Evolutionary conservation across 2,329 filamentous ascomycete genomes (phyloP), one percentile per base, ranked within the genome.

Genomic region (Coccinonectria pachysandricola): DNA sequence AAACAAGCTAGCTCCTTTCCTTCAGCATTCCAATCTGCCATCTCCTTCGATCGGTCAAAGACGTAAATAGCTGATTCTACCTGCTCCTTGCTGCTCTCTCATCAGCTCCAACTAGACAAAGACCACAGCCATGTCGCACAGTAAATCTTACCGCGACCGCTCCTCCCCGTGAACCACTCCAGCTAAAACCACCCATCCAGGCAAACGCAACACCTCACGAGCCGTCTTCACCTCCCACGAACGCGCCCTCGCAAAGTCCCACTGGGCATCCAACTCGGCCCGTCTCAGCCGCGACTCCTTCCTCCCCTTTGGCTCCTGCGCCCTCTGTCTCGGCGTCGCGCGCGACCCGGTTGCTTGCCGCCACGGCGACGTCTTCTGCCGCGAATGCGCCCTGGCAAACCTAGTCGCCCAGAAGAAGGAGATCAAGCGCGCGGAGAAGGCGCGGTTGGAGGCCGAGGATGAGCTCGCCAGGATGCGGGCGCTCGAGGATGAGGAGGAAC

Each of bases 161-260:
- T 18, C 4, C 24, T n/a, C n/a, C n/a, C n/a, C n/a, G 21, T 6
- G 12, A 12, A 8, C 9, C 16, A 21, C 19, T 13, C 12, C 12
- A 20, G 6, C 16, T 19, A n/a, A n/a, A n/a, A n/a, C 4, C 24
- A 8, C 12, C 12, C 16, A 23, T 16, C 15, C 41, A 76, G 72
- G 72, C 50, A 93, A 94, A 62, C 75, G 85, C 45, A 94, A 95
- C 60, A 93, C 86, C 22, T 88, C 84, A 22, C 76, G 88, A 22
- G 78, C 86, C 21, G 86, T 95, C 57, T 96, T 96, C 65, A 96
- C 91, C 17, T 78, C 85, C 13, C 76, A 95, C 59, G 91, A 96
- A 60, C 79, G 91, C 40, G 71, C 72, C 26, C 71, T 88, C 25
- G 79, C 93, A 34, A 84, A 86, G 47, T 71, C 73, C 11, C 75